Evolutionary conservation across 2,329 filamentous ascomycete genomes (phyloP), one percentile per base, ranked within the genome.

Genomic region (Phaeosphaeria sp.): DNA sequence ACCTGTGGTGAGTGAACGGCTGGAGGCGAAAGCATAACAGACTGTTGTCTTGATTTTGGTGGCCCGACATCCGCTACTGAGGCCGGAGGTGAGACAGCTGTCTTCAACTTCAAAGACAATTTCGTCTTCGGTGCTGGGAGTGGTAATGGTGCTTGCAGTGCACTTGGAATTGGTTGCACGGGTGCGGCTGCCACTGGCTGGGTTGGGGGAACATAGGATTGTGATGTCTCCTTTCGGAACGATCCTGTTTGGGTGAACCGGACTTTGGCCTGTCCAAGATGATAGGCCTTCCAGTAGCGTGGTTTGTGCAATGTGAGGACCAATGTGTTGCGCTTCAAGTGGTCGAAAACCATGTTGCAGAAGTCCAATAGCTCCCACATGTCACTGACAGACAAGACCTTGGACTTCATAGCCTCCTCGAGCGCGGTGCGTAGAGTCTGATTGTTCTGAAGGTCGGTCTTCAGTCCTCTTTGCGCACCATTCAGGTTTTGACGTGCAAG

Each of bases 381-480:
- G 65, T 89, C 86, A 25, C 81, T 75, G 2, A 85, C 64, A 1
- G 83, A 80, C 44, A 87, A 77, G 5, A 69, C 72, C 1, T 78
- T 80, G 0, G 86, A 77, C 41, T 78, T 81, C 64, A 86, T 80
- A 2, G 86, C 86, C 54, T 83, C 79, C 80, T 86, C 87, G 3
- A 89, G 70, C 13, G 82, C 81, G 41, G 82, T 72, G 63, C 83
- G 83, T 54, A 89, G 78, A 2, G 74, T 70, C 36, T 78, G 60
- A 49, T 87, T 82, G 6, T 75, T 68, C 2, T 77, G 77, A 18
- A 89, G 64, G 52, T 86, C 83, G 33, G 73, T 72, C 67, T 83
- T 87, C 39, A 89, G 73, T 1, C 84, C 86, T 27, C 79, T 79
- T 22, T 87, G 73, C 6, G 87, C 87, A 30, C 85, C 86, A 25